Conservation (phyloP, 1,284 basidiomycete species). For the Blastosporella zonata region DNA sequence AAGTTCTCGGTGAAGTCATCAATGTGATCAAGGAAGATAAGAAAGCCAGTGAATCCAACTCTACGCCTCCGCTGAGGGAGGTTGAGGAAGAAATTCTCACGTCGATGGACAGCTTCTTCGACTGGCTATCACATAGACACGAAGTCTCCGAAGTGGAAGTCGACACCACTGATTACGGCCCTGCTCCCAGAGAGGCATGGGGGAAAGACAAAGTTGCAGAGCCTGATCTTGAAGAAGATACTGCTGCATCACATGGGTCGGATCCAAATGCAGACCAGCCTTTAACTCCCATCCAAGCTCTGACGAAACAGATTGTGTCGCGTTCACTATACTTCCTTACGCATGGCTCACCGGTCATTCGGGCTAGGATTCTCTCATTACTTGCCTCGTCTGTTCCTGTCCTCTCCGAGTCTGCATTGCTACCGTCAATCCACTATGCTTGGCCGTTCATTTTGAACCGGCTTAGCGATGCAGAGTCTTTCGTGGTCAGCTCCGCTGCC, state of each 20-base stretch:
- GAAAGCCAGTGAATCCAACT: conserved; percentile 23
- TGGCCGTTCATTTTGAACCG: conserved; percentile 91
- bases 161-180: conserved; percentile 51
- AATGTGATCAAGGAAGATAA: conserved; percentile 63
- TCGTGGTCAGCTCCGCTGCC: conserved; percentile 75
- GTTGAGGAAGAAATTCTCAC: conserved; percentile 18
- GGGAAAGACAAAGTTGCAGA: conserved; percentile 31
- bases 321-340: conserved; percentile 89
- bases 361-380: conserved; percentile 75
- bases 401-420: conserved; percentile 70
- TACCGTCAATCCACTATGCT: conserved; percentile 79
- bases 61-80: conserved; percentile 13
- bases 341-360: conserved; percentile 79
- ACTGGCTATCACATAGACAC: conserved; percentile 62
- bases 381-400: conserved; percentile 72
- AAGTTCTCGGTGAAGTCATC: conserved; percentile 78
- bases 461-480: conserved; percentile 67
- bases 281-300: conserved; percentile 67
- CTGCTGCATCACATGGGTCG: conserved; percentile 26
- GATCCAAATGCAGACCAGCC: conserved; percentile 36
- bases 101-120: conserved; percentile 47
- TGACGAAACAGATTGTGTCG: conserved; percentile 81
- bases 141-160: conserved; percentile 32
- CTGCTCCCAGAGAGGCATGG: conserved; percentile 59
- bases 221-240: conserved; percentile 27